A percentile compares a stretch with the other conserved stretches of the same genome.
Evolutionary conservation across 768 basidiomycete genomes (phyloP).

Genomic region (Xerocomellus chrysenteron): DNA sequence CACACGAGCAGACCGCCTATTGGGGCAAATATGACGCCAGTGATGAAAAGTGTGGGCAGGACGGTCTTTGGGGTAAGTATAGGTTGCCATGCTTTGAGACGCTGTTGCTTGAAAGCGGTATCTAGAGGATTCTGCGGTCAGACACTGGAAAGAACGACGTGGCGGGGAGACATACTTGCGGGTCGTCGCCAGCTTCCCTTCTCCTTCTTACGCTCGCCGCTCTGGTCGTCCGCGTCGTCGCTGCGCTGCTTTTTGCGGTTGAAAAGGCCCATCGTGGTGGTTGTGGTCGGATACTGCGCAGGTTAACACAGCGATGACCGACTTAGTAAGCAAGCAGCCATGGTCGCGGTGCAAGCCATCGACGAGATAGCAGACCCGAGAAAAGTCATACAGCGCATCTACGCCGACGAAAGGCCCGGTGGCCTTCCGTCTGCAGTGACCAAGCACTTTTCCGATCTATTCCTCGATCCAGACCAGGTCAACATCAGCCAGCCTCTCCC

Average conservation of each 20-base stretch:
- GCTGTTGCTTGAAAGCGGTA: conserved; percentile 99
- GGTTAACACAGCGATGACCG: conserved; percentile 9
- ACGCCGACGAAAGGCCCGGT: conserved; percentile 24
- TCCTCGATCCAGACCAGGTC: conserved; percentile 37
- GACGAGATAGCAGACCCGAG: conserved; percentile 53
- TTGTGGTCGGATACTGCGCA: conserved; percentile 7
- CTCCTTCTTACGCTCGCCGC: conserved; percentile 65
- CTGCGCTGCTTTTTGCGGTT: conserved; percentile 47
- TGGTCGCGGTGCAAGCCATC: conserved; percentile 52
- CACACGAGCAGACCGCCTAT: conserved; percentile 94
- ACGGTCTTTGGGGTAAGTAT: conserved; percentile 98
- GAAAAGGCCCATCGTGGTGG: conserved; percentile 53
- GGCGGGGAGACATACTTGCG: conserved; percentile 58
- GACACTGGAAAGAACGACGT: conserved; percentile 2
- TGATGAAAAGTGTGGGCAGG: conserved; percentile 91
- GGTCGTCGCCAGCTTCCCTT: conserved; percentile 82
- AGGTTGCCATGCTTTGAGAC: conserved; percentile 99
- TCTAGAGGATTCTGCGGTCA: conserved; percentile 47
- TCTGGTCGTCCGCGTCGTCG: conserved; percentile 38
- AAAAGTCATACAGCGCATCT: conserved; percentile 49
- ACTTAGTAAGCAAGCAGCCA: conserved; percentile 29
- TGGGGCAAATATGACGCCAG: conserved; percentile 93
- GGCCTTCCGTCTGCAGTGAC: conserved; percentile 42
- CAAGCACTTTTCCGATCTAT: conserved; percentile 46
- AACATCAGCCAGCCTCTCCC: conserved; percentile 6